phyloP scores from a whole-genome alignment of 768 basidiomycete genomes.

The Rhodotorula sphaerocarpa region DNA sequence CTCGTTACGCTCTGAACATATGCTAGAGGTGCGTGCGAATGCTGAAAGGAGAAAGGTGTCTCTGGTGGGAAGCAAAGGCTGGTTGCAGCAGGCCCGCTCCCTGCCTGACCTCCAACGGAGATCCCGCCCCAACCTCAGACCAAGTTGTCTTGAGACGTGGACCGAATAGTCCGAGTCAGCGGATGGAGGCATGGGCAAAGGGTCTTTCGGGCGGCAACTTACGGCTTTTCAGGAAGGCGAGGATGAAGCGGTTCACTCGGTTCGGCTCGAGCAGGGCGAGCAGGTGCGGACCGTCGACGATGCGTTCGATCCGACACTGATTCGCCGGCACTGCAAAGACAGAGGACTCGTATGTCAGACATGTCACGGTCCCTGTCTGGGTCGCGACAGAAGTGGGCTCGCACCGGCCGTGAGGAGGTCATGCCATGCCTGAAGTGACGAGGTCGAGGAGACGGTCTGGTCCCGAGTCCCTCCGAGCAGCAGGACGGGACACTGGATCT shows the following conservation, averaged over 20 bases:
- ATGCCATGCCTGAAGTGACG: slow-evolving; percentile 15
- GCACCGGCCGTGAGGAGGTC: slow-evolving; percentile 9
- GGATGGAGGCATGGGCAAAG: no score
- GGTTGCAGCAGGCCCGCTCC: no score
- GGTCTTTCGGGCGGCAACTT: background rate
- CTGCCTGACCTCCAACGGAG: no score
- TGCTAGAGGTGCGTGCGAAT: no score
- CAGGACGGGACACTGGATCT: slow-evolving; percentile 3
- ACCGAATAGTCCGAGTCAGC: no score
- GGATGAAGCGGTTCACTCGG: slow-evolving; percentile 14
- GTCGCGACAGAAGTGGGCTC: background rate
- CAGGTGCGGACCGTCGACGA: slow-evolving; percentile 9
- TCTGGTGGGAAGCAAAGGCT: no score
- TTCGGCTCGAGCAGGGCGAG: slow-evolving; percentile 14
- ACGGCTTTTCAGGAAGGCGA: slow-evolving; percentile 17
- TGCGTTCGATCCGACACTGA: slow-evolving; percentile 7
- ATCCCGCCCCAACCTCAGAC: no score
- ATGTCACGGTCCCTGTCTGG: rapidly evolving
- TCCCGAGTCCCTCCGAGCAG: slow-evolving; percentile 15
- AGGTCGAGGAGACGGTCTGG: slow-evolving; percentile 5
- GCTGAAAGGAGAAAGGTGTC: no score
- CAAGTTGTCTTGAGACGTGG: no score
- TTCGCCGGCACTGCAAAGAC: slow-evolving; percentile 2
- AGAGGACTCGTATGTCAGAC: no score
- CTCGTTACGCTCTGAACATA: no score